A percentile compares a stretch with the other conserved stretches of the same genome.
phyloP scores from a whole-genome alignment of 305 asterid genomes.

The Salvia sclarea region DNA sequence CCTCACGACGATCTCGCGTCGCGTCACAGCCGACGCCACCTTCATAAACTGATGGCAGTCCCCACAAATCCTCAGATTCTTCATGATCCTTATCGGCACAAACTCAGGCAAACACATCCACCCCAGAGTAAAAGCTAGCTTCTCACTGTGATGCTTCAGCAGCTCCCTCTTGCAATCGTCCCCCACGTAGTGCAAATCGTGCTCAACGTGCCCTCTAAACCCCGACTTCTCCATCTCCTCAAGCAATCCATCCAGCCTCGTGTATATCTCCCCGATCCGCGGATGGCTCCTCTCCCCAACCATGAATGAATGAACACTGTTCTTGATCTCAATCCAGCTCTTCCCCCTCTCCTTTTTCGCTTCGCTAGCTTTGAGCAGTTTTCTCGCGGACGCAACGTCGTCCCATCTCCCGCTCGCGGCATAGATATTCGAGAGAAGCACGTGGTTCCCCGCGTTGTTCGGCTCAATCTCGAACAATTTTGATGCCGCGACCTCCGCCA shows the following conservation, averaged over 20 bases:
- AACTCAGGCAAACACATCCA: constrained; percentile 57
- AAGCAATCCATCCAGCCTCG: constrained; percentile 51
- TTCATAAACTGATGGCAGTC: constrained; percentile 89
- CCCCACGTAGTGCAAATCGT: constrained; percentile 74
- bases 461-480: constrained; percentile 75
- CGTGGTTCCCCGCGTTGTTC: constrained; percentile 73
- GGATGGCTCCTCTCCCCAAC: constrained; percentile 76
- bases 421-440: constrained; percentile 70
- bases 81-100: constrained; percentile 78
- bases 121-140: constrained; percentile 74
- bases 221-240: constrained; percentile 63
- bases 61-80: constrained; percentile 84
- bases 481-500: constrained; percentile 72
- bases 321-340: constrained; percentile 80
- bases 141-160: constrained; percentile 79
- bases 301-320: constrained; percentile 67
- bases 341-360: constrained; percentile 77
- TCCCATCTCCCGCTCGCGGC: constrained; percentile 73
- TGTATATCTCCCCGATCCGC: constrained; percentile 54
- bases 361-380: constrained; percentile 58
- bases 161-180: constrained; percentile 58
- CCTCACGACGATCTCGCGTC: constrained; percentile 64
- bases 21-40: constrained; percentile 58
- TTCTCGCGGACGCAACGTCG: constrained; percentile 69
- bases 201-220: constrained; percentile 56